Percentiles rank a stretch among this genome's conserved stretches.
Conservation (phyloP, 192 early-diverging fungal species). For the Physocladia obscura region DNA sequence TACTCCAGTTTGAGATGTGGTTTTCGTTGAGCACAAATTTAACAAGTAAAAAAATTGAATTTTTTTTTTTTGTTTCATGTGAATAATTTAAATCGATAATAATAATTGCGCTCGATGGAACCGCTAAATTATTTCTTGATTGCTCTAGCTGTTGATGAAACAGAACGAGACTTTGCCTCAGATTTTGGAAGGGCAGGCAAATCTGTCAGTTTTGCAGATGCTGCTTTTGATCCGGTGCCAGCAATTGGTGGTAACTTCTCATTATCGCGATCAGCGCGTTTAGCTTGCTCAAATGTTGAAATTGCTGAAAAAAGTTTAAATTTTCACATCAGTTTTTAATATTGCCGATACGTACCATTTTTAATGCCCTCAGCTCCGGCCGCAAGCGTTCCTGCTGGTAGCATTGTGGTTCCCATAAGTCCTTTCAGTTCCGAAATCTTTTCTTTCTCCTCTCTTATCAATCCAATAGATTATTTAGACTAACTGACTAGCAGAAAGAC, state of each 20-base stretch:
- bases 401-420: constrained; percentile 74
- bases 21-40: too few species aligned
- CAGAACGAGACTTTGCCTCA: not conserved
- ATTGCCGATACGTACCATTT: constrained; percentile 74
- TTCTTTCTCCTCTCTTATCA: constrained; percentile 73
- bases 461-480: constrained; percentile 8
- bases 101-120: too few species aligned
- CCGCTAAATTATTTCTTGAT: too few species aligned
- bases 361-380: constrained; percentile 92
- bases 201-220: constrained; percentile 11
- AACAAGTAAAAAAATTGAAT: too few species aligned
- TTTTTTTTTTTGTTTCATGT: too few species aligned
- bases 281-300: constrained; percentile 89
- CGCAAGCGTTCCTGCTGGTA: constrained; percentile 85
- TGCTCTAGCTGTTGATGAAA: too few species aligned
- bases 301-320: constrained; percentile 78
- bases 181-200: constrained; percentile 12
- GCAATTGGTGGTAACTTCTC: constrained; percentile 80
- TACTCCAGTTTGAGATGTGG: too few species aligned
- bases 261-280: constrained; percentile 86
- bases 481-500: not conserved
- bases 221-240: not conserved
- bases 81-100: too few species aligned
- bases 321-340: constrained; percentile 87
- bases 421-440: constrained; percentile 90